These are phyloP conservation scores for Cavenderia fasciculata DNA, from an alignment of 78 protist genomes.

Conservation along the genomic window DNA sequence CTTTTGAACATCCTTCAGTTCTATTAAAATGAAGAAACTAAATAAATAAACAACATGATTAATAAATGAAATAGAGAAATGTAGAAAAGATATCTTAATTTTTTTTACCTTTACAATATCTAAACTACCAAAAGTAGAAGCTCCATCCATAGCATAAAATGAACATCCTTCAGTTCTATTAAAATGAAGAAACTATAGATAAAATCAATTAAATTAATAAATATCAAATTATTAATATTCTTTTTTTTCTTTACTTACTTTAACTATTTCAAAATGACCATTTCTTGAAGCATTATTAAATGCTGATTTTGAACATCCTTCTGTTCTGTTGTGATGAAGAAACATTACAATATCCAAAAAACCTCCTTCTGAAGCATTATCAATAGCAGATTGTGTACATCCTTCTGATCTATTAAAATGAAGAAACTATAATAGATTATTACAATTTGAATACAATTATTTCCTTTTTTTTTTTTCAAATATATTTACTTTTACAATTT, in stretches of 20 bases:
- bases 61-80: no score
- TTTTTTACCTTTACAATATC: neutral
- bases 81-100: no score
- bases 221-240: neutral
- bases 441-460: no score
- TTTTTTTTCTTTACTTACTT: no score
- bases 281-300: neutral
- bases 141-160: neutral
- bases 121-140: neutral
- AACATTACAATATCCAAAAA: neutral
- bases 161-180: neutral
- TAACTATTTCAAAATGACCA: neutral
- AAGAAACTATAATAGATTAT: no score
- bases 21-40: neutral
- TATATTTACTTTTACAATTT: neutral
- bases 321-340: neutral
- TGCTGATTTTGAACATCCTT: neutral
- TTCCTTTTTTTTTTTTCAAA: no score
- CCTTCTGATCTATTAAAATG: no score
- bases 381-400: no score
- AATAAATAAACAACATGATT: neutral
- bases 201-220: neutral
- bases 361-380: neutral
- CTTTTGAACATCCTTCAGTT: neutral
- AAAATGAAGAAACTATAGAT: neutral